phyloP scores from a whole-genome alignment of 2,329 filamentous ascomycete genomes.

The Paracorniculantispora psalliotae region DNA sequence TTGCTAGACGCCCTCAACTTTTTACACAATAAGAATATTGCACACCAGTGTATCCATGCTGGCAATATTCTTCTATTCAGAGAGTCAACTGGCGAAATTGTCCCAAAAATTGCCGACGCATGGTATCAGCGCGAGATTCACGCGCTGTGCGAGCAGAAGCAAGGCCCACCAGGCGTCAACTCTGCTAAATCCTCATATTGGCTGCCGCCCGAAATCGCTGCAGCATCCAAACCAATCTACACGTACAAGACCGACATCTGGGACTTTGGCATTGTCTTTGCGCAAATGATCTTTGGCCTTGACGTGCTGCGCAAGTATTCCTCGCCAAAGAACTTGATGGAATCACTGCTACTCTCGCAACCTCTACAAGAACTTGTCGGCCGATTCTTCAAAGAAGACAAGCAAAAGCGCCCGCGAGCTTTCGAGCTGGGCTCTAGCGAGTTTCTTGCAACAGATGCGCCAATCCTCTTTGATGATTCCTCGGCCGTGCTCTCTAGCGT shows the following conservation, averaged over 20 bases:
- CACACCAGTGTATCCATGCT: conserved; percentile 78
- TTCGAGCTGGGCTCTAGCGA: conserved; percentile 66
- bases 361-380: conserved; percentile 74
- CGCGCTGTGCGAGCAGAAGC: conserved; percentile 49
- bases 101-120: conserved; percentile 70
- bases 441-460: conserved; percentile 61
- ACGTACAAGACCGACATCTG: conserved; percentile 85
- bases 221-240: conserved; percentile 56
- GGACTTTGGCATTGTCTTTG: conserved; percentile 85
- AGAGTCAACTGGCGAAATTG: conserved; percentile 61
- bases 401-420: conserved; percentile 77
- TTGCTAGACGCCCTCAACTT: conserved; percentile 84
- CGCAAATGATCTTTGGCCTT: conserved; percentile 91
- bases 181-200: conserved; percentile 74
- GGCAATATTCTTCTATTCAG: conserved; percentile 75
- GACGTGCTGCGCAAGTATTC: conserved; percentile 71
- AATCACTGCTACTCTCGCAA: conserved; percentile 65
- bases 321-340: conserved; percentile 70
- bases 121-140: conserved; percentile 66
- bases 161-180: conserved; percentile 47
- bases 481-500: conserved; percentile 34
- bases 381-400: conserved; percentile 79
- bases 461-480: conserved; percentile 47
- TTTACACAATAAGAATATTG: conserved; percentile 76
- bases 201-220: conserved; percentile 72